Evolutionary conservation across 176 grass and related monocot species (phyloP).

Genomic region (Coix lacrymajobi): DNA sequence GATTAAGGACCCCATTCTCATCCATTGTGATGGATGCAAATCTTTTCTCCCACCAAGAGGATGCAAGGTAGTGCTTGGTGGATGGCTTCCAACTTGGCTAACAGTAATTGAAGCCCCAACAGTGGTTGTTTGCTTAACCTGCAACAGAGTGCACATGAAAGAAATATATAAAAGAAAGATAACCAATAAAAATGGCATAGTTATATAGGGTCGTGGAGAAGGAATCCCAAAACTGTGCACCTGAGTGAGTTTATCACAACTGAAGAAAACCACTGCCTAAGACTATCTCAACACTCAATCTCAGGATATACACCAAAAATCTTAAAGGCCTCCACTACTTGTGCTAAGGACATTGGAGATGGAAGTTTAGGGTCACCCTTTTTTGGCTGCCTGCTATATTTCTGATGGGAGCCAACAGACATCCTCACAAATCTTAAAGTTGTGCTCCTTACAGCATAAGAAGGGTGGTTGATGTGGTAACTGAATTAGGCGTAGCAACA

Average conservation of each 20-base stretch:
- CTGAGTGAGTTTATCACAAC: conserved; percentile 77
- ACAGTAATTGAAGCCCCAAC: conserved; percentile 72
- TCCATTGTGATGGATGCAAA: too few species aligned
- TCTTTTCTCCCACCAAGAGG: conserved; percentile 75
- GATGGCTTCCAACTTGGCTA: conserved; percentile 72
- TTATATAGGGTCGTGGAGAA: conserved; percentile 4
- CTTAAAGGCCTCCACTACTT: conserved; percentile 61
- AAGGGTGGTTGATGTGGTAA: conserved; percentile 48
- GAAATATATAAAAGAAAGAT: background rate
- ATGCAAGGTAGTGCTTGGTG: conserved; percentile 44
- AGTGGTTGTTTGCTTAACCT: conserved; percentile 83
- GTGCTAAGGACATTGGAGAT: conserved; percentile 78
- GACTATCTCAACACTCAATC: conserved; percentile 86
- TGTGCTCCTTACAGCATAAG: conserved; percentile 52
- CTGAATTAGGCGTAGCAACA: conserved; percentile 50
- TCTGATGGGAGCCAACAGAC: conserved; percentile 77
- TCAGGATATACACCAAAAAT: too few species aligned
- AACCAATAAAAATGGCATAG: too few species aligned
- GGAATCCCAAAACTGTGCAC: conserved; percentile 32
- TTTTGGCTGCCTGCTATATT: conserved; percentile 64
- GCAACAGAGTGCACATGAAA: conserved; percentile 24
- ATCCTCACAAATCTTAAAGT: conserved; percentile 62
- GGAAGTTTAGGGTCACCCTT: conserved; percentile 86
- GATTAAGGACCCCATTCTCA: too few species aligned
- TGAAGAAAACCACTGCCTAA: too few species aligned